Evolutionary conservation across 73 alveolate genomes (phyloP).

Genomic region (Stentor roeselii): DNA sequence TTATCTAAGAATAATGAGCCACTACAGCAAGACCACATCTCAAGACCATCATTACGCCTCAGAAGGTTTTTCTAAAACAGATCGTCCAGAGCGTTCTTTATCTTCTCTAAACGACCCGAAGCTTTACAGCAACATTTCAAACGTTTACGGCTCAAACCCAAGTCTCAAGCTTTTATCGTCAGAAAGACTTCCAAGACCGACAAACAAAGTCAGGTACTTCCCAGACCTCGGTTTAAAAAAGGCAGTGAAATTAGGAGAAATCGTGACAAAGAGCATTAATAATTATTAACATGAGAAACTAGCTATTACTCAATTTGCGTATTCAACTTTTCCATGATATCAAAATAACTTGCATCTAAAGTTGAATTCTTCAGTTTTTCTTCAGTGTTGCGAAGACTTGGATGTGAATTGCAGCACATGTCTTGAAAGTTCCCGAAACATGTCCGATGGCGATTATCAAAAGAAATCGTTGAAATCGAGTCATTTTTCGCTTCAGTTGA

Average conservation of each 20-base stretch:
- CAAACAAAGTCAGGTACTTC: neutral
- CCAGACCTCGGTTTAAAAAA: neutral
- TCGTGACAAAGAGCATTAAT: neutral
- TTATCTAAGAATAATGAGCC: neutral
- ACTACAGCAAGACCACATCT: neutral
- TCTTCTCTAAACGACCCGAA: neutral
- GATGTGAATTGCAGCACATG: slow-evolving; percentile 8
- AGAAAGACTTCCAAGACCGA: neutral
- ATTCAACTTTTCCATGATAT: neutral
- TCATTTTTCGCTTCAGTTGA: neutral
- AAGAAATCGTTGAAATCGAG: neutral
- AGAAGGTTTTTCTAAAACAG: neutral
- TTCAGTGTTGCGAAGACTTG: neutral
- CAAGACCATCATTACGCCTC: neutral
- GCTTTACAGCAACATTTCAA: slow-evolving; percentile 4
- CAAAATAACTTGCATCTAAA: neutral
- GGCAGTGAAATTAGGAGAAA: neutral
- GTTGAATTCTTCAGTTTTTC: neutral
- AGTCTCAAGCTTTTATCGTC: neutral
- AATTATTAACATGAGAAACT: too few species aligned
- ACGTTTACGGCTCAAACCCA: neutral
- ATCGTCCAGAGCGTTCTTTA: neutral
- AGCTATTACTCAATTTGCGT: too few species aligned
- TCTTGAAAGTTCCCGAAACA: neutral
- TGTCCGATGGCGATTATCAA: neutral